Evolutionary conservation across 257 asterid species (phyloP).

Genomic region (Fraxinus excelsior): DNA sequence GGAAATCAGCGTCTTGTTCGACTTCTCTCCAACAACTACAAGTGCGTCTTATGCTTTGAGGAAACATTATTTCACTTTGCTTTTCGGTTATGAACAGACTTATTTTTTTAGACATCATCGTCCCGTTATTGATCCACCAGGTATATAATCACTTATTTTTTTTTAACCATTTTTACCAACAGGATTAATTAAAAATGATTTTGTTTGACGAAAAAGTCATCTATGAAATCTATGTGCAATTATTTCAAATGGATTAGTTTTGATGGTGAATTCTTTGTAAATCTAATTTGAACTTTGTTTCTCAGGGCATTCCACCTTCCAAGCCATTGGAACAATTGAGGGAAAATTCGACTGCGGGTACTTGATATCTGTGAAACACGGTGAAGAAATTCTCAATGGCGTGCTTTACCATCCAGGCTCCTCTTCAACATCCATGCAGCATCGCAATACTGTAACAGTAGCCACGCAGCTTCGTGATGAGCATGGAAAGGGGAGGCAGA

Average conservation of each 20-base stretch:
- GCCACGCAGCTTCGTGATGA: conserved; percentile 23
- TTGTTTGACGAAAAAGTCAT: neutral
- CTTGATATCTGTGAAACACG: conserved; percentile 62
- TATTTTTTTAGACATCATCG: conserved; percentile 46
- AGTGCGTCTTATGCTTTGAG: conserved; percentile 82
- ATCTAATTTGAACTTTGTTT: neutral
- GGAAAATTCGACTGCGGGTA: conserved; percentile 85
- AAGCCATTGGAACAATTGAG: conserved; percentile 63
- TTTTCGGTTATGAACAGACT: conserved; percentile 54
- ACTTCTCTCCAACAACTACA: conserved; percentile 70
- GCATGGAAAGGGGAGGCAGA: conserved; percentile 29
- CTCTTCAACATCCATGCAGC: neutral
- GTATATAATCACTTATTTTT: neutral
- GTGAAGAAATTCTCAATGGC: conserved; percentile 58
- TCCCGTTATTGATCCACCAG: conserved; percentile 33
- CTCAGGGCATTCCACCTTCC: conserved; percentile 37
- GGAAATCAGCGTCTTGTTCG: conserved; percentile 59
- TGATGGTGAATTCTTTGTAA: neutral
- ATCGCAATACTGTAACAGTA: conserved; percentile 46
- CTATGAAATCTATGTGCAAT: neutral
- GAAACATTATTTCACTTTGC: conserved; percentile 66
- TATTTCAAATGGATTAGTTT: neutral
- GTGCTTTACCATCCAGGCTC: conserved; percentile 69
- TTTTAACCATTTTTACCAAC: neutral
- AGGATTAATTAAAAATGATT: too few species aligned